A percentile compares a stretch with the other conserved stretches of the same genome.
Evolutionary conservation across 805 yeast species (phyloP).

Genomic region (Metschnikowia bowlesiae): DNA sequence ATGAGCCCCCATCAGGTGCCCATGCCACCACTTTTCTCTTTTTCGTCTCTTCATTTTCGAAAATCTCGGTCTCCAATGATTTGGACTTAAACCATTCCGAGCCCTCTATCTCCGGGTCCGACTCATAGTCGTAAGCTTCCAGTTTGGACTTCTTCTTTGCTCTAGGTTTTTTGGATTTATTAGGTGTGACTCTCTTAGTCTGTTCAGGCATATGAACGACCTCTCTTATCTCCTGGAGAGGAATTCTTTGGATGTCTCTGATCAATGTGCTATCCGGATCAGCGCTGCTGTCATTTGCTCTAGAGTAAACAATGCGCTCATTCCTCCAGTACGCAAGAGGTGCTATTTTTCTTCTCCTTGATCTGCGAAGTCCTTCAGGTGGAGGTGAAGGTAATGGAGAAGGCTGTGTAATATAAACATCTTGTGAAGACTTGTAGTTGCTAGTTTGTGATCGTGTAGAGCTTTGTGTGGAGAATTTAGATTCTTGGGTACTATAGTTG

Average conservation of each 20-base stretch:
- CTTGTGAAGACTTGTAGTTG: constrained; percentile 1
- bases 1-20: constrained; percentile 54
- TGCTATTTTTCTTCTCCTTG: constrained; percentile 59
- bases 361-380: constrained; percentile 52
- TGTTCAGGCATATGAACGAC: constrained; percentile 49
- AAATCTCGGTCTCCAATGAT: constrained; percentile 44
- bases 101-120: constrained; percentile 41
- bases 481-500: not conserved
- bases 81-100: constrained; percentile 51
- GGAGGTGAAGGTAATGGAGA: constrained; percentile 43
- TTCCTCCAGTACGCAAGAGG: constrained; percentile 85
- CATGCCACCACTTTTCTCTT: constrained; percentile 53
- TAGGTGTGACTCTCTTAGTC: not conserved
- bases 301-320: constrained; percentile 61
- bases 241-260: constrained; percentile 33
- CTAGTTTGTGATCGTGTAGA: not conserved
- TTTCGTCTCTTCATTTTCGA: constrained; percentile 32
- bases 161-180: constrained; percentile 1
- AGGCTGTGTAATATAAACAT: constrained; percentile 17
- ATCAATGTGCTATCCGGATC: constrained; percentile 42
- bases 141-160: constrained; percentile 14
- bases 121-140: constrained; percentile 26
- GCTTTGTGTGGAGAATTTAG: constrained; percentile 1
- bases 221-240: constrained; percentile 53
- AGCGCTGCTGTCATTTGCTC: constrained; percentile 29